Conservation (phyloP, 192 early-diverging fungal species). For the Pilaira anomala region DNA sequence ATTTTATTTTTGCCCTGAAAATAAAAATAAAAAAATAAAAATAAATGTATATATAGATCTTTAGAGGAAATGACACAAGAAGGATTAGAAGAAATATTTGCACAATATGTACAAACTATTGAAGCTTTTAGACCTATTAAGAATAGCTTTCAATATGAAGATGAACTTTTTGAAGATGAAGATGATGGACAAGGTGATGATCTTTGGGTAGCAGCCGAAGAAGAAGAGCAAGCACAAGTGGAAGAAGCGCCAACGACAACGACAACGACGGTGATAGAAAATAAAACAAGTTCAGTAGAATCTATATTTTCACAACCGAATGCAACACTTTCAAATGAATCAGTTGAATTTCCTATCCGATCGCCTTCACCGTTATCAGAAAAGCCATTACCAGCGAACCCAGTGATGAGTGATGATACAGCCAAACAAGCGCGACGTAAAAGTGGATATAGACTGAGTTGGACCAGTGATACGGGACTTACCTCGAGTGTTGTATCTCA, state of each 20-base stretch:
- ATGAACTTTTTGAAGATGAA: slow-evolving; percentile 6
- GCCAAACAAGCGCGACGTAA: slow-evolving; percentile 17
- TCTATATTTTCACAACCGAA: slow-evolving; percentile 20
- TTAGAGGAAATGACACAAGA: slow-evolving; percentile 35
- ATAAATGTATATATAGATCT: slow-evolving; percentile 19
- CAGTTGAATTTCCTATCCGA: slow-evolving; percentile 1
- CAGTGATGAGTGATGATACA: neutral
- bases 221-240: neutral
- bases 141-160: neutral
- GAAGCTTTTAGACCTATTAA: slow-evolving; percentile 20
- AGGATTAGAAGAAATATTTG: slow-evolving; percentile 33
- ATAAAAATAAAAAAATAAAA: neutral
- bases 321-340: slow-evolving; percentile 15
- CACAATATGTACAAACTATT: slow-evolving; percentile 33
- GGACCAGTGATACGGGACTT: slow-evolving; percentile 30
- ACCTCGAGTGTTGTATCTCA: slow-evolving; percentile 27
- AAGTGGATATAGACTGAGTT: slow-evolving; percentile 28
- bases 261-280: no score
- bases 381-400: slow-evolving; percentile 13
- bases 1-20: neutral
- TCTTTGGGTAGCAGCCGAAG: slow-evolving; percentile 3
- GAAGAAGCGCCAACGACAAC: neutral
- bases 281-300: no score
- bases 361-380: slow-evolving; percentile 8
- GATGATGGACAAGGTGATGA: slow-evolving; percentile 15